Base-by-base conservation (phyloP, 306 rosid genomes). In the Morella rubra region DNA sequence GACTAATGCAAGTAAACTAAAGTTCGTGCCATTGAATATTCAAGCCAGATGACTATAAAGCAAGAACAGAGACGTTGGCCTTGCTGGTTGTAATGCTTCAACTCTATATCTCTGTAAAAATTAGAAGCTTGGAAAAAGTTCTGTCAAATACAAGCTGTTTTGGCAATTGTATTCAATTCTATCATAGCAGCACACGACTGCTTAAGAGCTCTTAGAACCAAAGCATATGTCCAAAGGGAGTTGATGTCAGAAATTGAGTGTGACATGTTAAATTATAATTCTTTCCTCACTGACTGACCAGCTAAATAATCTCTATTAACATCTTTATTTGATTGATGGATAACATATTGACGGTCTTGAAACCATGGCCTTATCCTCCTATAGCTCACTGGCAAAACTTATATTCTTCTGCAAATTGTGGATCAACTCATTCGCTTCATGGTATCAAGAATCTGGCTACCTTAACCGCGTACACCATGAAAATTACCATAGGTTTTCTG, bases 1-100 rank as follows among this genome's bases (percentile, higher is more conserved):
- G 45, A 32, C 44, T 42, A 42, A 44, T 40, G 47, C 69, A 64
- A 12, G 69, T 15, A 64, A 64, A 40, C 46, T 32, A 15, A 40
- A 41, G 46, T 16, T 65, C 71, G 8, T 40, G 46, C 13, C 14
- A 42, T 18, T 7, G 71, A 37, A 66, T 42, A 24, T 66, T 66
- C 50, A 42, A 66, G 71, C 71, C 69, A 4, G 1, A 64, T 15
- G 18, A 15, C 47, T 37, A 64, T 64, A 64, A 7, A 64, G 44
- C 69, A 64, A 40, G 27, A 18, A 66, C 46, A 19, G 27, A 65
- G 50, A 1, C 16, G 27, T 42, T 18, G 11, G 27, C 46, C 46
- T 66, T 66, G 71, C 32, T 42, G 71, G 71, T n/a, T 41, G 71
- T 49, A 66, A 18, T 66, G 27, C 46, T 41, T 66, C n/a, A 10